Evolutionary conservation across 1,284 basidiomycete genomes (phyloP), one percentile per base, ranked within the genome.

Genomic region (Cystobasidium sp.): DNA sequence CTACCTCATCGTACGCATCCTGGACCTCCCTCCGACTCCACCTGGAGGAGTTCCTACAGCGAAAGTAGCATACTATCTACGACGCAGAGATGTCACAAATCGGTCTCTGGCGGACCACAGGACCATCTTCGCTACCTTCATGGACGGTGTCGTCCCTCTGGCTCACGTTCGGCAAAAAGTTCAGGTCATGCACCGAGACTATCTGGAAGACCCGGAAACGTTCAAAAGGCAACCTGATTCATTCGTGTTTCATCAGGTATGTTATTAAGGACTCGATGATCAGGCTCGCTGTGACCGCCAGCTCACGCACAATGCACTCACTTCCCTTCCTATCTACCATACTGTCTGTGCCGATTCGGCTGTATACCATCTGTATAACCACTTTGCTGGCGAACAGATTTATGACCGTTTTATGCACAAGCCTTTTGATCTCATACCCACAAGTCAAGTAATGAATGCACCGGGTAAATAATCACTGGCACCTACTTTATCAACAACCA

Each of bases 341-440:
- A 18, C 44, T 63, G 20, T 22, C 3, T 22, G 2, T 31, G 31
- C 31, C 31, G 31, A 24, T 62, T 18, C 59, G 24, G 59, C 55
- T 4, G n/a, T 56, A 18, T 10, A 62, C 59, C 14, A 10, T 16
- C 41, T 14, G 20, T 37, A n/a, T n/a, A n/a, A n/a, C n/a, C n/a
- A n/a, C n/a, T n/a, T n/a, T n/a, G n/a, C n/a, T n/a, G n/a, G n/a
- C 12, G 39, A 1, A 24, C 58, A 80, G 79, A 75, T 80, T 0
- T 80, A 80, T 63, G 96, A 99, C 84, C 93, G 95, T 58, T 98
- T 97, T 84, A 93, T 97, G 83, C 95, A 97, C 85, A 92, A 94
- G 82, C 96, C 97, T 84, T 97, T 96, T 84, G 97, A 99, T 83
- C 91, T 98, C 78, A 89, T 99, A 74, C 90, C 92, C 69, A 89